Percentiles rank a stretch among this genome's conserved stretches.
Evolutionary conservation across 139 green algal genomes (phyloP).

Genomic region (Picochlorum sp.): DNA sequence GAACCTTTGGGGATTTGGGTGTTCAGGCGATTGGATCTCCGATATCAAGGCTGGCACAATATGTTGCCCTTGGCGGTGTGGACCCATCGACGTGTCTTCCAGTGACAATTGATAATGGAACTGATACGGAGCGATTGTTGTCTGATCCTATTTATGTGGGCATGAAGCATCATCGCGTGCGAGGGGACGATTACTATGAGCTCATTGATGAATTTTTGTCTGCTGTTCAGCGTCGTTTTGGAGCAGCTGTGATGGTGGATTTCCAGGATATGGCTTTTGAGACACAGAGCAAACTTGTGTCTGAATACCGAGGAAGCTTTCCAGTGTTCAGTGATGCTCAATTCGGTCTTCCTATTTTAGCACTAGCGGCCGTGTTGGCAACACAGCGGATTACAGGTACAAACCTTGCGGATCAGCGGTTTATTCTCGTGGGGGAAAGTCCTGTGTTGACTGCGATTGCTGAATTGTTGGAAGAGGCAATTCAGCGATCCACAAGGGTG

Average conservation of each 20-base stretch:
- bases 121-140: slow-evolving; percentile 61
- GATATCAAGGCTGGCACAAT: slow-evolving; percentile 57
- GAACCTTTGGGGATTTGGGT: slow-evolving; percentile 61
- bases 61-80: slow-evolving; percentile 71
- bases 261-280: slow-evolving; percentile 70
- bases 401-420: slow-evolving; percentile 53
- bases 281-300: slow-evolving; percentile 59
- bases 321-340: slow-evolving; percentile 67
- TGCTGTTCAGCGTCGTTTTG: slow-evolving; percentile 58
- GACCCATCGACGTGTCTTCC: slow-evolving; percentile 67
- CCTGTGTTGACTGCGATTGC: slow-evolving; percentile 50
- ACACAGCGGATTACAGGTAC: slow-evolving; percentile 49
- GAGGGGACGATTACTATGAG: slow-evolving; percentile 65
- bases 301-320: slow-evolving; percentile 58
- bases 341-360: slow-evolving; percentile 52
- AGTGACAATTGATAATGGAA: slow-evolving; percentile 60
- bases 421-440: slow-evolving; percentile 60
- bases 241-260: slow-evolving; percentile 71
- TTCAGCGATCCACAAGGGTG: slow-evolving; percentile 31
- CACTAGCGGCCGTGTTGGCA: slow-evolving; percentile 65
- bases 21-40: slow-evolving; percentile 61
- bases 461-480: slow-evolving; percentile 65
- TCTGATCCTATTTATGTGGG: slow-evolving; percentile 51
- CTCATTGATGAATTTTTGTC: slow-evolving; percentile 78
- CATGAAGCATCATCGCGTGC: slow-evolving; percentile 39